Evolutionary conservation across 148 eudicot genomes (phyloP).

Genomic region (Hydrangea macrophylla): DNA sequence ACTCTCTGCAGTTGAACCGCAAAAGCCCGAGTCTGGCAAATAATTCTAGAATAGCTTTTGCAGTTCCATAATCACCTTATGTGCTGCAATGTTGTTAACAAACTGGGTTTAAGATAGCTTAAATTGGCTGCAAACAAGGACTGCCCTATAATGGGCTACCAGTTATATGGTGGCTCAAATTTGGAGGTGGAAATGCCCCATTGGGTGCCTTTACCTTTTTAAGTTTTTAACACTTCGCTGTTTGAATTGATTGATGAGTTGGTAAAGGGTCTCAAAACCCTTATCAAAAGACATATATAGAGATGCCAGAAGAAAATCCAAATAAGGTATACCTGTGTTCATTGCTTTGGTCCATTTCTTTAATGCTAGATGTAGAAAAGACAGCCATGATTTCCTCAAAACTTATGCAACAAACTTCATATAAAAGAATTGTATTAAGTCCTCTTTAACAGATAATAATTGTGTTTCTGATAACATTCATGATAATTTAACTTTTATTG

Average conservation of each 20-base stretch:
- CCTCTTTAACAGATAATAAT: slow-evolving; percentile 28
- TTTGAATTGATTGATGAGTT: slow-evolving; percentile 19
- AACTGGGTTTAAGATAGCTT: too few relatives aligned
- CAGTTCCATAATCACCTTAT: too few relatives aligned
- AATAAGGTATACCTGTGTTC: slow-evolving; percentile 14
- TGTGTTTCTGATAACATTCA: slow-evolving; percentile 40
- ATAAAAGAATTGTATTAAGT: slow-evolving; percentile 5
- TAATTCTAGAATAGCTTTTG: too few relatives aligned
- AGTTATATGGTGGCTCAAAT: slow-evolving; percentile 11
- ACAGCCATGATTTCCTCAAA: slow-evolving; percentile 43
- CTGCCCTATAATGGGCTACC: background rate
- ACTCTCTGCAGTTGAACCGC: too few relatives aligned
- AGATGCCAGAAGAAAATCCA: slow-evolving; percentile 18
- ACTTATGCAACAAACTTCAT: slow-evolving; percentile 30
- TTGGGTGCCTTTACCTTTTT: background rate
- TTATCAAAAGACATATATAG: slow-evolving; percentile 22
- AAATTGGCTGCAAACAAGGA: background rate
- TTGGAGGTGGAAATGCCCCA: slow-evolving; percentile 8
- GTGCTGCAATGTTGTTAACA: too few relatives aligned
- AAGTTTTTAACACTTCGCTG: background rate
- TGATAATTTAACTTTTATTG: slow-evolving; percentile 28
- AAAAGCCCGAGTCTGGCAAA: too few relatives aligned
- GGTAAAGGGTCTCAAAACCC: slow-evolving; percentile 23
- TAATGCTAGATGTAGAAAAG: slow-evolving; percentile 28
- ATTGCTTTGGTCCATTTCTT: slow-evolving; percentile 8